Conservation (phyloP, 345 rosid species). For the Gossypium mustelinum region DNA sequence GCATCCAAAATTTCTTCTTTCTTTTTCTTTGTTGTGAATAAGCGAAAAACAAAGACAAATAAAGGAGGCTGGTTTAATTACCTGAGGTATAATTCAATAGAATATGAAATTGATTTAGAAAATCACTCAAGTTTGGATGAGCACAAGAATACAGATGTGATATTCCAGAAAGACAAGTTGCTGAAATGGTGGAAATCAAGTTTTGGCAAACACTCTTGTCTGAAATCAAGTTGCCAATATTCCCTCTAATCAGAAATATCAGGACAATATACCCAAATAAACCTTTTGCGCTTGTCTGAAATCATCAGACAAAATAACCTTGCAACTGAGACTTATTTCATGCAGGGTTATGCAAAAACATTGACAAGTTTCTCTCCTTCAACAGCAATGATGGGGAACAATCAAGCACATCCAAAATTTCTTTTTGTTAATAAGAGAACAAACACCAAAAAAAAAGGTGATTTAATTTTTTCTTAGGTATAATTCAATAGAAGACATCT, state of each 20-base stretch:
- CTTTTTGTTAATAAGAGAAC: neutral
- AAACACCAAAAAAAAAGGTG: neutral
- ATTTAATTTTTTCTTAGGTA: neutral
- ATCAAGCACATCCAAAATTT: neutral
- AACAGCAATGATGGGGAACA: neutral
- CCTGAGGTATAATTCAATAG: neutral
- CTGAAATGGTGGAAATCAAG: neutral
- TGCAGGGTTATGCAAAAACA: neutral
- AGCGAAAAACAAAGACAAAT: neutral
- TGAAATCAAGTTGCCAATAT: no score
- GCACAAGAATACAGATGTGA: neutral
- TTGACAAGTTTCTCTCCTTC: neutral
- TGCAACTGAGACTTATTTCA: neutral
- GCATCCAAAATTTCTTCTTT: neutral
- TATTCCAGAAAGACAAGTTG: neutral
- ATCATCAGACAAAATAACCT: neutral
- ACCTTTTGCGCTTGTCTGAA: neutral
- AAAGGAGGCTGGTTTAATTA: neutral
- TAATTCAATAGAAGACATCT: neutral
- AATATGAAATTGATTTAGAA: neutral
- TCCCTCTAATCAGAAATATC: neutral
- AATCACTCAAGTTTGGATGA: neutral
- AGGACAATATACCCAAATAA: neutral
- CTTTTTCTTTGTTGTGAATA: neutral
- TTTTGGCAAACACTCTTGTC: neutral